These are phyloP conservation scores for Colletotrichum ledebouriae DNA, from an alignment of 2,329 filamentous ascomycete genomes.

Conservation along the genomic window DNA sequence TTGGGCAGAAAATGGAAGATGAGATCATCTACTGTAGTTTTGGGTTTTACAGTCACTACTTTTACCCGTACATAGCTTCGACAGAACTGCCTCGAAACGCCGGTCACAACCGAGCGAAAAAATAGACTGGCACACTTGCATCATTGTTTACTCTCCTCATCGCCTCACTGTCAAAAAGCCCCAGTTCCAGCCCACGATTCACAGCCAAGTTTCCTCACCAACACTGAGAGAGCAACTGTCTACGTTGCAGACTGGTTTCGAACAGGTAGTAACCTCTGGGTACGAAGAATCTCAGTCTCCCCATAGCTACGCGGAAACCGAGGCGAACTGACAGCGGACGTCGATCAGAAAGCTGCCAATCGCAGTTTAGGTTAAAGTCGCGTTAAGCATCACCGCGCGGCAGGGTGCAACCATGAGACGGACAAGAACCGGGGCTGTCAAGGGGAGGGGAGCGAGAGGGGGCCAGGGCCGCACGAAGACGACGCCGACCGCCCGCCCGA, in stretches of 20 bases:
- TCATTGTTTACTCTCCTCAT: neutral
- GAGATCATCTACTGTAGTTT: neutral
- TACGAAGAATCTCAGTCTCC: neutral
- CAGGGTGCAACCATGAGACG: constrained; percentile 25
- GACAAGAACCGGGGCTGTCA: neutral
- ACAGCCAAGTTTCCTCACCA: no score
- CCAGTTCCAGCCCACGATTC: no score
- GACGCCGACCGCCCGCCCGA: no score
- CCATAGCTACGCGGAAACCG: constrained; percentile 5
- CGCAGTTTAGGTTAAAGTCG: constrained; percentile 30
- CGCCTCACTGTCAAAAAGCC: no score
- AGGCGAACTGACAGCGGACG: constrained; percentile 29
- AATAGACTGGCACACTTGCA: constrained; percentile 27
- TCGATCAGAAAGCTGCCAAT: neutral
- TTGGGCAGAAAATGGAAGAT: constrained; percentile 28
- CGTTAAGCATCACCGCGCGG: constrained; percentile 31
- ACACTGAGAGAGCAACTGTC: neutral
- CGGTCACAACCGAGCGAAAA: constrained; percentile 22
- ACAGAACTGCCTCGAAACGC: neutral
- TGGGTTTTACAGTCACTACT: constrained; percentile 30
- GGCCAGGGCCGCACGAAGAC: no score
- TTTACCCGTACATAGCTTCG: constrained; percentile 31
- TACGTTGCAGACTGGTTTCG: constrained; percentile 30
- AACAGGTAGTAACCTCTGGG: constrained; percentile 4
- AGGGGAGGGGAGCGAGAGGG: no score